Evolutionary conservation across 176 grass and related monocot genomes (phyloP).

Genomic region (Aegilops speltoides): DNA sequence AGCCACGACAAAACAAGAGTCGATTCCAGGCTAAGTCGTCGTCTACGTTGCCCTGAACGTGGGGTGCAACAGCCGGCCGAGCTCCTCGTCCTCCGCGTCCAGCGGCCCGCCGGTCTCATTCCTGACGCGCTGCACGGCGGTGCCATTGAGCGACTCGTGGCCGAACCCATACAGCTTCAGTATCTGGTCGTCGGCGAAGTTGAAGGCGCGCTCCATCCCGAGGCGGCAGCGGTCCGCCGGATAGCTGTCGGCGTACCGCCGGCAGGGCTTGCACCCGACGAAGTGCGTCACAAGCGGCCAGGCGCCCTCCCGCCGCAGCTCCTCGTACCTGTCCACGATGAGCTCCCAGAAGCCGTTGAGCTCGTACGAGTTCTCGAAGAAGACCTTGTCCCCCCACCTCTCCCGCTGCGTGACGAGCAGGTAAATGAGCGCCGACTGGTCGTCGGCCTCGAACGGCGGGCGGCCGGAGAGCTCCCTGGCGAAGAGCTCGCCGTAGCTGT

Average conservation of each 20-base stretch:
- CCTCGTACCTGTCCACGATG: conserved; percentile 71
- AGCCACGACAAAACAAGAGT: not conserved
- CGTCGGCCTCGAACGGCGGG: conserved; percentile 83
- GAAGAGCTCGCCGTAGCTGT: conserved; percentile 61
- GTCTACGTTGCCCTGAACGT: conserved; percentile 45
- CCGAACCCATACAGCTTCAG: conserved; percentile 72
- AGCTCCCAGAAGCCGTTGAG: conserved; percentile 84
- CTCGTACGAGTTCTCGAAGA: conserved; percentile 69
- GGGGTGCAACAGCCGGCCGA: conserved; percentile 62
- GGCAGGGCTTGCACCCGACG: conserved; percentile 92
- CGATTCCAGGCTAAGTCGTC: not conserved
- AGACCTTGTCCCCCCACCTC: conserved; percentile 60
- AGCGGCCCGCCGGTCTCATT: conserved; percentile 54
- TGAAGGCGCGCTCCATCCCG: conserved; percentile 78
- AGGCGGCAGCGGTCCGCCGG: conserved; percentile 54
- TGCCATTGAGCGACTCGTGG: conserved; percentile 59
- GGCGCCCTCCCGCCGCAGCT: conserved; percentile 48
- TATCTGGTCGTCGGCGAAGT: conserved; percentile 91
- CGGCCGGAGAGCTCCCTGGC: conserved; percentile 59
- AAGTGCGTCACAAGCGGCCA: conserved; percentile 96
- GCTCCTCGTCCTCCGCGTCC: conserved; percentile 51
- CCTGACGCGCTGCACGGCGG: conserved; percentile 46
- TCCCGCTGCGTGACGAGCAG: conserved; percentile 66
- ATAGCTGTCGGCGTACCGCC: conserved; percentile 68
- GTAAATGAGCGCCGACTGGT: conserved; percentile 91